Base-by-base conservation (phyloP, 2,329 filamentous ascomycete species). In the Beauveria caledonica region DNA sequence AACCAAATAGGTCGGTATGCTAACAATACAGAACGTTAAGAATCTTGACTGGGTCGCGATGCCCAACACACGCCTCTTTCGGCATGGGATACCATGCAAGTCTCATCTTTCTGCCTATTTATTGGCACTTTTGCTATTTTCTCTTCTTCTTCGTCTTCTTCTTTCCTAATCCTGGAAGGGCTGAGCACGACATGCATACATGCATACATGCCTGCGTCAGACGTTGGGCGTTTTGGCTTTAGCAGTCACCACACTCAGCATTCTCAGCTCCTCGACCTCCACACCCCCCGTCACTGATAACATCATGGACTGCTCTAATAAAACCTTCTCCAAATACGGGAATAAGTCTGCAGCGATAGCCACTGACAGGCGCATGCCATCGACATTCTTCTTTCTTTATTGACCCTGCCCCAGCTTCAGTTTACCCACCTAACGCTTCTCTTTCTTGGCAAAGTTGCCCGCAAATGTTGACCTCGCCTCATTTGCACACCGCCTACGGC, bases 101-200 rank as follows among this genome's bases (percentile, higher is more conserved):
- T 36, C 33, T 36, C 33, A 36, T 5, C 13, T 36, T 36, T 44
- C n/a, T 11, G 23, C 39, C 15, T 2, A 29, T 54, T 42, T 42
- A 42, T 54, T 54, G 23, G 36, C 36, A 54, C 4, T 54, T 46
- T 46, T 44, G 42, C 45, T 15, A 29, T 57, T 17, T 19, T 49
- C 29, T 36, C 33, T 36, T 36, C 33, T 36, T 36, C 33, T 36
- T 36, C 33, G 11, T 36, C 33, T 49, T 29, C n/a, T 10, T 46
- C 40, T 9, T 42, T 42, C 17, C 15, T 19, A 23, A 56, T 15
- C 56, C 39, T 36, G 39, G 46, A 21, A 50, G 17, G 46, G 56
- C 56, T 58, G 56, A 58, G 56, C 56, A 51, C 56, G 46, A 58
- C 56, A 58, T 42, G 46, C 56, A 58, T 58, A 45, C 46, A 51